These are phyloP conservation scores for Rhizophagus clarus DNA, from an alignment of 192 early-diverging fungal species.

Conservation along the genomic window DNA sequence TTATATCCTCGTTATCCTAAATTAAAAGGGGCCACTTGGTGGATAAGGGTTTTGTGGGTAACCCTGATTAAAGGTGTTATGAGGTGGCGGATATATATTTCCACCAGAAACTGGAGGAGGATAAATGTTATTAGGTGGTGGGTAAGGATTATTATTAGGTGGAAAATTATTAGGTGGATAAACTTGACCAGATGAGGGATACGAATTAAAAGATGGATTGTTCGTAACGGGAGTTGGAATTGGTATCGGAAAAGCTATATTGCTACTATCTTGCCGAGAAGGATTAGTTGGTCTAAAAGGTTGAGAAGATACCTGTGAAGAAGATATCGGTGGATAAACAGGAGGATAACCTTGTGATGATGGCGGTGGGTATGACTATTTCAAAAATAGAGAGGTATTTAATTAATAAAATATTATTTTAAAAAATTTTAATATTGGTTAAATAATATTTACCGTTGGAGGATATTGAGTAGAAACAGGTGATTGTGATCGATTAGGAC, in stretches of 20 bases:
- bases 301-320: not conserved
- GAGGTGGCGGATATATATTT: not conserved
- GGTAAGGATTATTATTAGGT: slow-evolving; percentile 1
- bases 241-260: slow-evolving; percentile 9
- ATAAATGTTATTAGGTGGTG: slow-evolving; percentile 19
- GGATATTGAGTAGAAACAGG: not conserved
- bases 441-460: not conserved
- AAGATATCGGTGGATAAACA: not conserved
- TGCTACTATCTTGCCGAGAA: not conserved
- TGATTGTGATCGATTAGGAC: not conserved
- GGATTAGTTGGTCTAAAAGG: not conserved
- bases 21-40: not conserved
- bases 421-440: not conserved
- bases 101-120: not conserved
- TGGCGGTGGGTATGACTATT: not conserved
- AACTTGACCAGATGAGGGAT: not conserved
- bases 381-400: not conserved
- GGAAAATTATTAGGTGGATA: not conserved
- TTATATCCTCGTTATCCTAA: not conserved
- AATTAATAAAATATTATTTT: not conserved
- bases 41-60: slow-evolving; percentile 6
- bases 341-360: not conserved
- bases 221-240: not conserved
- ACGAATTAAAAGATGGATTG: not conserved
- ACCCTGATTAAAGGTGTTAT: not conserved